These are phyloP conservation scores for Glycyrrhiza uralensis DNA, from an alignment of 306 rosid genomes.

Conservation along the genomic window DNA sequence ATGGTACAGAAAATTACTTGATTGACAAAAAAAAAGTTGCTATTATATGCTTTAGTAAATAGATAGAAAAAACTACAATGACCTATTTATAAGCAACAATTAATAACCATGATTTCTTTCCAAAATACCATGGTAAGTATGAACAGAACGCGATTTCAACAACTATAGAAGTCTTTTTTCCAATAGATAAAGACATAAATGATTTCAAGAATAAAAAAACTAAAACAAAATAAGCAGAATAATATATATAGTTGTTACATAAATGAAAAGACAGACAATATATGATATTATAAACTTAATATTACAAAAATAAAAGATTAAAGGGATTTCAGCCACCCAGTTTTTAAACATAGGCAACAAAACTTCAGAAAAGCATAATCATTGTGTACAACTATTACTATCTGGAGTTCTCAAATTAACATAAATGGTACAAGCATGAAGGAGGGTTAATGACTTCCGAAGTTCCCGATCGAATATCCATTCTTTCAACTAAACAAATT, in stretches of 20 bases:
- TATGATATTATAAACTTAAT: slow-evolving; percentile 20
- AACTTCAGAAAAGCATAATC: slow-evolving; percentile 23
- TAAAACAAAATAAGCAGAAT: background rate
- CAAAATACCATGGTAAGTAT: background rate
- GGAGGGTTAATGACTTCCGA: slow-evolving; percentile 20
- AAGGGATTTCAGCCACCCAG: slow-evolving; percentile 20
- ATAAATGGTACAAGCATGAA: slow-evolving; percentile 25
- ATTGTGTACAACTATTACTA: slow-evolving; percentile 28
- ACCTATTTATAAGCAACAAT: background rate
- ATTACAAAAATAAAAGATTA: slow-evolving; percentile 23
- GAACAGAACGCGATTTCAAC: background rate
- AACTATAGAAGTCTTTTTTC: background rate
- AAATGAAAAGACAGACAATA: slow-evolving; percentile 3
- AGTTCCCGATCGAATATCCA: slow-evolving; percentile 22
- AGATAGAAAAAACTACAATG: background rate
- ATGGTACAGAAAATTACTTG: background rate
- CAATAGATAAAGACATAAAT: background rate
- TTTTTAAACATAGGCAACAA: slow-evolving; percentile 29
- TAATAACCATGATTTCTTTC: background rate
- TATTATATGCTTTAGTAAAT: background rate
- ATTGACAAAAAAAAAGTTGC: background rate
- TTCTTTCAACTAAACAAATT: slow-evolving; percentile 19
- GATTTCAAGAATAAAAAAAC: background rate
- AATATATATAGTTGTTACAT: background rate
- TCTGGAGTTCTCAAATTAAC: slow-evolving; percentile 30